A percentile compares a stretch with the other conserved stretches of the same genome.
phyloP scores from a whole-genome alignment of 1,139 yeast genomes.

The Candida labiduridarum region DNA sequence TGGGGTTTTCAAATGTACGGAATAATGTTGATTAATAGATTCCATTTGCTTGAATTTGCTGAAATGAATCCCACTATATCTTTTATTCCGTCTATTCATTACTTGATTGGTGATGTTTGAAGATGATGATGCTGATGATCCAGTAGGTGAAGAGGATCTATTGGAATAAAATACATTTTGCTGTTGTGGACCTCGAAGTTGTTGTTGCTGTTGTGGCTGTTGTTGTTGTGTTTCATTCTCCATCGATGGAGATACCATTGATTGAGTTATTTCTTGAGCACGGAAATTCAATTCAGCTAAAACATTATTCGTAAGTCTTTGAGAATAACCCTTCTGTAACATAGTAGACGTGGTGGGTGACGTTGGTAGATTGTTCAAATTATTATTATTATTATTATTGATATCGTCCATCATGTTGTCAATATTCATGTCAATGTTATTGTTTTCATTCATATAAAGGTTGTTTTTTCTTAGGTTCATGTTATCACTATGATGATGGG shows the following conservation, averaged over 20 bases:
- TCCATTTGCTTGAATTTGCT: constrained; percentile 43
- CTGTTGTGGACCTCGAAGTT: not conserved
- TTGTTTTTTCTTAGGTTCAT: not conserved
- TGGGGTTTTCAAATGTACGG: constrained; percentile 22
- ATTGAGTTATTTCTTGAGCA: constrained; percentile 32
- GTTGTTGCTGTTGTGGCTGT: not conserved
- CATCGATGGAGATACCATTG: constrained; percentile 16
- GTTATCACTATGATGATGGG: constrained; percentile 1
- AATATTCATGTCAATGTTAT: constrained; percentile 11
- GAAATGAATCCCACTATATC: constrained; percentile 39
- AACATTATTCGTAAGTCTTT: constrained; percentile 42
- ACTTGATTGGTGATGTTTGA: not conserved
- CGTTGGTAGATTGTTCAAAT: constrained; percentile 15
- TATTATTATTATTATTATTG: constrained; percentile 11
- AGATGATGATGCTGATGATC: no score
- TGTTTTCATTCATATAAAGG: not conserved
- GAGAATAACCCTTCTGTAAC: constrained; percentile 45
- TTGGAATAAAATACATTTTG: constrained; percentile 1
- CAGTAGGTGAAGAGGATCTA: not conserved
- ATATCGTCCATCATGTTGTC: constrained; percentile 9
- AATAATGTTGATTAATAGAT: constrained; percentile 43
- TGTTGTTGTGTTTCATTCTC: not conserved
- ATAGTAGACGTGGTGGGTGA: constrained; percentile 22
- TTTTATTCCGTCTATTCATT: constrained; percentile 22
- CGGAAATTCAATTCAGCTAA: constrained; percentile 41